Percentiles rank a stretch among this genome's conserved stretches.
These are phyloP conservation scores for Aspergillus alliaceus DNA, from an alignment of 2,329 filamentous ascomycete species.

Conservation along the genomic window DNA sequence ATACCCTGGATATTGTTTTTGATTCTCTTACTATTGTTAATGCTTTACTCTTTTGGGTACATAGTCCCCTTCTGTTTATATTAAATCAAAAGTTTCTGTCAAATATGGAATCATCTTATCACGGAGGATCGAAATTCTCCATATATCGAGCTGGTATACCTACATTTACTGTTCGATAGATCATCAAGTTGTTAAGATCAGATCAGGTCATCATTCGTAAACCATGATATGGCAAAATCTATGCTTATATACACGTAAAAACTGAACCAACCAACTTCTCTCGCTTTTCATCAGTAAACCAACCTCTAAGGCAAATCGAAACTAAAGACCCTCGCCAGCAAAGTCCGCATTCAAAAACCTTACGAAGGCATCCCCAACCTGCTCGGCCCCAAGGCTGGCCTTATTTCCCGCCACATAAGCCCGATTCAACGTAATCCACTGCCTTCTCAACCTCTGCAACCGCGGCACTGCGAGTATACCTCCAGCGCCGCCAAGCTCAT, in stretches of 20 bases:
- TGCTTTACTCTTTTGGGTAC: not conserved
- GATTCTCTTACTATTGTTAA: not conserved
- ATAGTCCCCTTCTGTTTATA: not conserved
- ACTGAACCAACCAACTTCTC: not conserved
- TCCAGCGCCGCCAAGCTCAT: slow-evolving; percentile 43
- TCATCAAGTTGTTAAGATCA: not conserved
- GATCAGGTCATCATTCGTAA: not conserved
- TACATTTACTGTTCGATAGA: no score
- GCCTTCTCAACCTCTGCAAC: slow-evolving; percentile 45
- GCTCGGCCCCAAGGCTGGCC: slow-evolving; percentile 32
- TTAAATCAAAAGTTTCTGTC: not conserved
- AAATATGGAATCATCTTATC: no score
- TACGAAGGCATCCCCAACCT: slow-evolving; percentile 47
- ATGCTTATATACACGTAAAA: not conserved
- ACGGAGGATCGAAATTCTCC: no score
- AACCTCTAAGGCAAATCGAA: not conserved
- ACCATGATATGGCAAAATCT: not conserved
- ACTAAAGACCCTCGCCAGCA: slow-evolving; percentile 27
- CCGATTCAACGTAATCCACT: slow-evolving; percentile 49
- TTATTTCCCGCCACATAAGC: slow-evolving; percentile 35
- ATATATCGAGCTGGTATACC: no score
- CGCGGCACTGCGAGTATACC: slow-evolving; percentile 42
- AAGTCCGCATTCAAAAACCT: slow-evolving; percentile 47
- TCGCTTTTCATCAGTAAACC: no score
- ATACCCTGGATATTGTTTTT: not conserved